Evolutionary conservation across 2,329 filamentous ascomycete species (phyloP), one percentile per base, ranked within the genome.

Genomic region (Exophiala oligosperma): DNA sequence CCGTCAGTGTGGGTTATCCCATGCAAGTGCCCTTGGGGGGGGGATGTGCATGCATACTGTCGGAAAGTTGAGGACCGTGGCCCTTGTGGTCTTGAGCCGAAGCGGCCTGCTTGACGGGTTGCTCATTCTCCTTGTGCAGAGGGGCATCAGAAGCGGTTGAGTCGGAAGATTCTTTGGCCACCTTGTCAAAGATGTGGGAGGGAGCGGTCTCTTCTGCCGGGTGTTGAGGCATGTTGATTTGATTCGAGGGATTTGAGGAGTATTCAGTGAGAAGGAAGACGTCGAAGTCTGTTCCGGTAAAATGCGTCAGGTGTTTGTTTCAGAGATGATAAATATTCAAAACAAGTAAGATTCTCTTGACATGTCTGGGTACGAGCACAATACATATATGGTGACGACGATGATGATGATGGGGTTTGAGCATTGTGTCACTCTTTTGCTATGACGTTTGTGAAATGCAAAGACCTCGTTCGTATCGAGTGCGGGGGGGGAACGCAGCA

Each of bases 61-160:
- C 69, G 26, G 78, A 71, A 47, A 80, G 76, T 29, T 75, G 71
- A 37, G 79, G 78, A 14, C 78, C 78, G 63, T 79, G 79, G 11
- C 72, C 72, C 21, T 74, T 52, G 54, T 71, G 63, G 52, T 77
- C 71, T 28, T 66, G 53, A 4, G 69, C 68, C 4, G 66, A 66
- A 24, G 74, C 69, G 57, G 74, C 74, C 50, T 58, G 44, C 43
- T 60, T 48, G 14, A 59, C 56, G 11, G 51, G 52, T 8, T 70
- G 43, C 46, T 48, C 46, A 17, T 48, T 48, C 46, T 48, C 46
- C 46, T 48, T 48, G 56, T 77, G 74, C 21, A 70, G 35, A 8
- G 70, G 71, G 54, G 74, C 76, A 49, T 64, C 69, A 59, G 68
- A 73, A 29, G 70, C 72, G 41, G 66, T 74, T 2, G 69, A 72